These are phyloP conservation scores for Xerocomellus chrysenteron DNA, from an alignment of 768 basidiomycete genomes.

Conservation along the genomic window DNA sequence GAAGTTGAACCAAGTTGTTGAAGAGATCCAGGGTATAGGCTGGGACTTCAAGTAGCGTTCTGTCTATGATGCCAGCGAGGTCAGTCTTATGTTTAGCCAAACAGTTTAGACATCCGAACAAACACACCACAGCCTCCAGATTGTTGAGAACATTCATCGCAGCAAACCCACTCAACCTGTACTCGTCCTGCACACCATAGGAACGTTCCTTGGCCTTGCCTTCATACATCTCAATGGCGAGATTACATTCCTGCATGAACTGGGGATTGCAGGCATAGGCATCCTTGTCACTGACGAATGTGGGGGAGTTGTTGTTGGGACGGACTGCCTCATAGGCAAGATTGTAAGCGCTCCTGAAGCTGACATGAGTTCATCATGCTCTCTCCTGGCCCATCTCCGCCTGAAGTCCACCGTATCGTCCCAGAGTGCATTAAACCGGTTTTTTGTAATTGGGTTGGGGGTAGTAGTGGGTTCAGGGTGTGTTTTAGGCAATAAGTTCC, in stretches of 20 bases:
- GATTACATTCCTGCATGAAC: neutral
- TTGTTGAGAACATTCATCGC: too few relatives aligned
- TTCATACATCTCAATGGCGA: neutral
- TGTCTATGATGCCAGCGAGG: neutral
- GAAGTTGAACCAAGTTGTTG: too few relatives aligned
- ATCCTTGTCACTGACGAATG: neutral
- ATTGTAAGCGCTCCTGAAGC: neutral
- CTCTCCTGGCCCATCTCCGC: neutral
- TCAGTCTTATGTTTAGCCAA: too few relatives aligned
- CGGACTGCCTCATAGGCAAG: neutral
- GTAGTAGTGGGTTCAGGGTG: too few relatives aligned
- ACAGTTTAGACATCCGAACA: too few relatives aligned
- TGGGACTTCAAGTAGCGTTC: neutral
- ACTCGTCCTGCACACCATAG: conserved; percentile 9
- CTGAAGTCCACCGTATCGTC: conserved; percentile 1
- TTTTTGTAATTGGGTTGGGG: too few relatives aligned
- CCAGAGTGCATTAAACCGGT: neutral
- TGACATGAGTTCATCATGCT: neutral
- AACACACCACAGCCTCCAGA: too few relatives aligned
- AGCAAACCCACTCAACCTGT: conserved; percentile 5
- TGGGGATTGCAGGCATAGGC: neutral
- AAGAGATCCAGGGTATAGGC: conserved; percentile 10
- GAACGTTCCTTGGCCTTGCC: neutral
- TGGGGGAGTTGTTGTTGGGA: neutral
- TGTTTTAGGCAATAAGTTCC: too few relatives aligned